Evolutionary conservation across 2,329 filamentous ascomycete species (phyloP).

Genomic region (Xylariaceae sp.): DNA sequence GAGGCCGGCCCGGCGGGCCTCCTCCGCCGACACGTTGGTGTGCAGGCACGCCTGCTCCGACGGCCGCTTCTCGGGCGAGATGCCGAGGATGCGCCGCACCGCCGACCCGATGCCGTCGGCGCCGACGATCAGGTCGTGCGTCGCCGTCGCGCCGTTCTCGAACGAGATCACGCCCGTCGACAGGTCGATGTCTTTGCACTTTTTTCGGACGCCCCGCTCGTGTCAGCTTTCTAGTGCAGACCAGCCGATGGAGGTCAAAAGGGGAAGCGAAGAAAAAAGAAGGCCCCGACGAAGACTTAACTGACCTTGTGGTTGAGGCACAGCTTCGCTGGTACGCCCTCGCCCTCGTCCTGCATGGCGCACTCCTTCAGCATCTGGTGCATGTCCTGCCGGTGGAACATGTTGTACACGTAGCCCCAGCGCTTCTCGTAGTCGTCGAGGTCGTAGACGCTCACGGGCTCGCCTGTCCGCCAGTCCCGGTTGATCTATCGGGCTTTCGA

Average conservation of each 20-base stretch:
- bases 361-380: slow-evolving; percentile 6
- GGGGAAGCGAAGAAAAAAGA: too few relatives aligned
- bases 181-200: slow-evolving; percentile 46
- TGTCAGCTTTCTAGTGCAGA: too few relatives aligned
- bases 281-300: too few relatives aligned
- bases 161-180: slow-evolving; percentile 43
- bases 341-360: neutral
- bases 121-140: slow-evolving; percentile 55
- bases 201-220: too few relatives aligned
- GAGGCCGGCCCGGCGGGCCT: slow-evolving; percentile 38
- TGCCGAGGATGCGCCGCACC: slow-evolving; percentile 56
- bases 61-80: slow-evolving; percentile 51
- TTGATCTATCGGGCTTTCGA: too few relatives aligned
- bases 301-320: neutral
- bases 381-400: slow-evolving; percentile 53
- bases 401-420: slow-evolving; percentile 39
- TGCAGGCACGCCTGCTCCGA: slow-evolving; percentile 21
- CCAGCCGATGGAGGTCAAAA: too few relatives aligned
- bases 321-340: neutral
- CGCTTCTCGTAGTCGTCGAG: slow-evolving; percentile 27
- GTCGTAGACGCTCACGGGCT: slow-evolving; percentile 56
- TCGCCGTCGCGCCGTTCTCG: slow-evolving; percentile 38
- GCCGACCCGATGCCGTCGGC: slow-evolving; percentile 61
- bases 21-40: neutral
- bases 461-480: slow-evolving; percentile 62